These are phyloP conservation scores for Ustilago cynodontis DNA, from an alignment of 1,284 basidiomycete genomes.

Conservation along the genomic window DNA sequence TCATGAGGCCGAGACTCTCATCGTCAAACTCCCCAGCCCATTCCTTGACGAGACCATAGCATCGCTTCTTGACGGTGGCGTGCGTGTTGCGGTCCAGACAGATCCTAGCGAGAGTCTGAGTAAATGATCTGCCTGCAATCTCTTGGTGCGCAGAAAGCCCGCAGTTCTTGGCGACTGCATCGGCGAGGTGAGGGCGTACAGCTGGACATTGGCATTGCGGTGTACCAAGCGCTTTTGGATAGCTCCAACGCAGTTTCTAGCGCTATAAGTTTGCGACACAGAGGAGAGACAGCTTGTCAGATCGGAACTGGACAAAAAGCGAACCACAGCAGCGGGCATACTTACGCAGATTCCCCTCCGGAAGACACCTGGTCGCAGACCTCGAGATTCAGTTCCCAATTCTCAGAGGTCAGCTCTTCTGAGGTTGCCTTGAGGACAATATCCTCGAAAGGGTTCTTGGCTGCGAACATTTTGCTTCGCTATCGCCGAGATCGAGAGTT, in stretches of 20 bases:
- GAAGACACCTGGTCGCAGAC: slow-evolving; percentile 96
- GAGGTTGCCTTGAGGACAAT: slow-evolving; percentile 93
- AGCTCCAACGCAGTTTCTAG: slow-evolving; percentile 85
- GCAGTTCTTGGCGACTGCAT: slow-evolving; percentile 83
- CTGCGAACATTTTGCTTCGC: slow-evolving; percentile 62
- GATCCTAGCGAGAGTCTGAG: slow-evolving; percentile 85
- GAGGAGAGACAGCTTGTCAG: slow-evolving; percentile 7
- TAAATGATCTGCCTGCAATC: slow-evolving; percentile 89
- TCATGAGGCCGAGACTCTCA: slow-evolving; percentile 86
- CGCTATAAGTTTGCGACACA: slow-evolving; percentile 73
- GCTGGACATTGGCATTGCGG: slow-evolving; percentile 94
- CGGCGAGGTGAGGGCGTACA: slow-evolving; percentile 81
- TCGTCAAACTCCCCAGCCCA: slow-evolving; percentile 85
- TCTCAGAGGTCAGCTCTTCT: slow-evolving; percentile 91
- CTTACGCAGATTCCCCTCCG: slow-evolving; percentile 75
- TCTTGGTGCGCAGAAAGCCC: slow-evolving; percentile 84
- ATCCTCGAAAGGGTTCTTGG: slow-evolving; percentile 88
- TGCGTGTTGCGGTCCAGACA: slow-evolving; percentile 92
- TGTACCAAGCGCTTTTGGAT: slow-evolving; percentile 91
- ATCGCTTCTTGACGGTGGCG: slow-evolving; percentile 84
- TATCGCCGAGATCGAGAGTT: not conserved
- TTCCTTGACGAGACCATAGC: slow-evolving; percentile 79
- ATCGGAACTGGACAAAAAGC: not conserved
- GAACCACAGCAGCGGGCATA: no score
- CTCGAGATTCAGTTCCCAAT: slow-evolving; percentile 94